Conservation (phyloP, 2,329 filamentous ascomycete species). For the Aphanoascus verrucosus region DNA sequence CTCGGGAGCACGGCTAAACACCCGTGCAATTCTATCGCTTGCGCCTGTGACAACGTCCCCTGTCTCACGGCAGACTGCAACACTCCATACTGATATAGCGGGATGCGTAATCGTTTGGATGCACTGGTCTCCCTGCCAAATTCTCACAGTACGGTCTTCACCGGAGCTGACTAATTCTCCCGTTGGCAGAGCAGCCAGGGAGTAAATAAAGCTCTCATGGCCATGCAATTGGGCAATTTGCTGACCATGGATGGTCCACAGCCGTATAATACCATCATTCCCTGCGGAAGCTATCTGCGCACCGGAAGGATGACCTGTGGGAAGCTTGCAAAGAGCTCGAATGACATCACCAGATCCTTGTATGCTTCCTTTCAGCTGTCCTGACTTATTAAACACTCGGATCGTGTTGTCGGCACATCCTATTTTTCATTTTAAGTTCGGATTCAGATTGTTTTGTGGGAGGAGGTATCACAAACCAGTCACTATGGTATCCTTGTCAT, state of each 20-base stretch:
- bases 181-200: constrained; percentile 62
- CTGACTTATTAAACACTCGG: constrained; percentile 61
- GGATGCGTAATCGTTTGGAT: constrained; percentile 94
- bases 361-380: constrained; percentile 53
- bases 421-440: constrained; percentile 15
- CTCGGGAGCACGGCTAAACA: constrained; percentile 66
- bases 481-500: constrained; percentile 67
- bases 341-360: constrained; percentile 71
- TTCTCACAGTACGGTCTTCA: constrained; percentile 82
- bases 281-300: constrained; percentile 91
- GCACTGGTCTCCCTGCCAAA: constrained; percentile 77
- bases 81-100: constrained; percentile 90
- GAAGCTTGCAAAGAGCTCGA: constrained; percentile 76
- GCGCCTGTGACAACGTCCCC: constrained; percentile 91
- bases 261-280: constrained; percentile 77
- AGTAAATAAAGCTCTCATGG: constrained; percentile 93
- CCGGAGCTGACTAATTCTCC: constrained; percentile 85
- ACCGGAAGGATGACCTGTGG: constrained; percentile 61
- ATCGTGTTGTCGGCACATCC: constrained; percentile 85
- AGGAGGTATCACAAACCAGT: constrained; percentile 44
- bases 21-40: constrained; percentile 73
- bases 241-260: constrained; percentile 75
- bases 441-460: background rate
- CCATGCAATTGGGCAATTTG: constrained; percentile 68
- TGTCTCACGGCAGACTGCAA: constrained; percentile 68